A percentile compares a stretch with the other conserved stretches of the same genome.
Conservation (phyloP, 495 filamentous ascomycete species). For the Talaromyces thailandensis region DNA sequence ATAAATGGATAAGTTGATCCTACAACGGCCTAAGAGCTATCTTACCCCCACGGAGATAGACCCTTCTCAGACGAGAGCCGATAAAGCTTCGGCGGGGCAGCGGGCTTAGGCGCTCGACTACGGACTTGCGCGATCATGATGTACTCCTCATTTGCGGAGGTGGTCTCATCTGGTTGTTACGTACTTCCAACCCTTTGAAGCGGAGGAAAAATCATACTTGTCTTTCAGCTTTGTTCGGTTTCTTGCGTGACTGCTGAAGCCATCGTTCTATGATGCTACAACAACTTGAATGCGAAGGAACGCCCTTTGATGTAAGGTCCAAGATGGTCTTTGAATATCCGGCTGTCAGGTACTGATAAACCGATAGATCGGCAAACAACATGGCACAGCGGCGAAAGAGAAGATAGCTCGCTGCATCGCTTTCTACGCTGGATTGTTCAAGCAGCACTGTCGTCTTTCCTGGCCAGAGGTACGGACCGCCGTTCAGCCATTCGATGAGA, state of each 20-base stretch:
- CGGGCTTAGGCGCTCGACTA: neutral
- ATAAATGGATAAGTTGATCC: too few species aligned
- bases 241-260: neutral
- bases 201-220: neutral
- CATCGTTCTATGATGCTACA: neutral
- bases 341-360: neutral
- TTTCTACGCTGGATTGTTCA: conserved; percentile 1
- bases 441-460: neutral
- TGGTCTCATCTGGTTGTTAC: too few species aligned
- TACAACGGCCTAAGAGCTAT: too few species aligned
- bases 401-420: neutral
- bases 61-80: neutral
- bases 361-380: neutral
- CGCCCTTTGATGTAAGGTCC: neutral
- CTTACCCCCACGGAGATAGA: too few species aligned
- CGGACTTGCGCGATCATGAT: neutral
- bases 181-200: neutral
- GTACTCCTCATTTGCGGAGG: neutral
- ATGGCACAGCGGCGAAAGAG: conserved; percentile 2
- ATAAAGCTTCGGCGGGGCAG: neutral
- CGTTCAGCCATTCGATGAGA: neutral
- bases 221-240: neutral
- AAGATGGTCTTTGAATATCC: neutral
- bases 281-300: neutral
- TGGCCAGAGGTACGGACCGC: conserved; percentile 1